Conservation (phyloP, 1,284 basidiomycete species). For the Ustilago vetiveriae region DNA sequence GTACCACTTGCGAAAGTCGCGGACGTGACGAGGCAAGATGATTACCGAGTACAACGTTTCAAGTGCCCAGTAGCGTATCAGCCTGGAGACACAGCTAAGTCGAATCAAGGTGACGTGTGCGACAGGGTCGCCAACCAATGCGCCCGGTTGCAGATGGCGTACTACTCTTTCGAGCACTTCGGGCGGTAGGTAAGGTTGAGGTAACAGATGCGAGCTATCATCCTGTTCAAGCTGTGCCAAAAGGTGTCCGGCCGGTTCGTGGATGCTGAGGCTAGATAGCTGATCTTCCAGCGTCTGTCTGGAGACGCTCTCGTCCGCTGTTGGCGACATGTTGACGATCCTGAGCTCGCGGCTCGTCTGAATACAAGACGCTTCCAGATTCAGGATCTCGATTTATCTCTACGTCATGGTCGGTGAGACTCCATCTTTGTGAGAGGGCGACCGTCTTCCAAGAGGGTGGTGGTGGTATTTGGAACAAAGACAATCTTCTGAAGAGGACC, state of each 20-base stretch:
- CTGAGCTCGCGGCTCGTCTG: slow-evolving; percentile 31
- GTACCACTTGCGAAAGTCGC: slow-evolving; percentile 64
- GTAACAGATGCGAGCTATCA: slow-evolving; percentile 15
- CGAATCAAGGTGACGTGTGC: slow-evolving; percentile 46
- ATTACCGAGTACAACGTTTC: slow-evolving; percentile 53
- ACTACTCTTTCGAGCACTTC: slow-evolving; percentile 56
- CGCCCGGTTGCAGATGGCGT: slow-evolving; percentile 33
- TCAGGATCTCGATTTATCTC: slow-evolving; percentile 5
- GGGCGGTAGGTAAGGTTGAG: slow-evolving; percentile 49
- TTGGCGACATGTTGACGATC: slow-evolving; percentile 20
- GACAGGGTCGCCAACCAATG: slow-evolving; percentile 43
- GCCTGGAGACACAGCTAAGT: slow-evolving; percentile 46
- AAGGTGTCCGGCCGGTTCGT: slow-evolving; percentile 25
- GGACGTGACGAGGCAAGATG: slow-evolving; percentile 62
- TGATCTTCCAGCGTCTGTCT: slow-evolving; percentile 9
- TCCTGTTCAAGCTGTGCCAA: slow-evolving; percentile 21
- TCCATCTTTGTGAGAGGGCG: not conserved
- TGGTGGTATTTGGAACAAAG: not conserved
- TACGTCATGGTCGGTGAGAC: slow-evolving; percentile 17
- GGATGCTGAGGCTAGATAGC: slow-evolving; percentile 15
- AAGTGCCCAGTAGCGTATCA: slow-evolving; percentile 56
- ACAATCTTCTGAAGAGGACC: not conserved
- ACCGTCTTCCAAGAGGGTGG: not conserved
- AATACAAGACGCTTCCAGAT: slow-evolving; percentile 28
- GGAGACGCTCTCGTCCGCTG: not conserved